Conservation (phyloP, 805 yeast genomes). For the Ogataea trehalophila region DNA sequence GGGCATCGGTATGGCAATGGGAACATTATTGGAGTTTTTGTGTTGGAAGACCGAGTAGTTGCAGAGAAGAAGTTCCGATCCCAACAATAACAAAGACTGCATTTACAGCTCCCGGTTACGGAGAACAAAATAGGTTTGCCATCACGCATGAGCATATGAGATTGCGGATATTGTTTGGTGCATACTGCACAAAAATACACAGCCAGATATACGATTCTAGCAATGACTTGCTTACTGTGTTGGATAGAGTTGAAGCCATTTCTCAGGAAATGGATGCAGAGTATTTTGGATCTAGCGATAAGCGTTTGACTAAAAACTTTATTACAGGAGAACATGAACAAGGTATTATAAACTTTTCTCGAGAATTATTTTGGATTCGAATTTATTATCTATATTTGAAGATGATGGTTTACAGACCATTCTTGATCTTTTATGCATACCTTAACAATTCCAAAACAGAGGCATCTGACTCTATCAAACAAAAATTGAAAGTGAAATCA, state of each 20-base stretch:
- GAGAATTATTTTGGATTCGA: conserved; percentile 27
- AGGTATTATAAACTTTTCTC: conserved; percentile 1
- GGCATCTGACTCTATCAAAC: conserved; percentile 8
- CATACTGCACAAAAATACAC: conserved; percentile 15
- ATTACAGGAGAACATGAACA: conserved; percentile 1
- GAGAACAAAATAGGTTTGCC: conserved; percentile 12
- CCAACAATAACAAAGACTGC: conserved; percentile 7
- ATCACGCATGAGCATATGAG: conserved; percentile 20
- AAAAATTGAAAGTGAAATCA: conserved; percentile 11
- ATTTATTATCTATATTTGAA: conserved; percentile 23
- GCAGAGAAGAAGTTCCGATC: conserved; percentile 10
- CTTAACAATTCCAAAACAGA: conserved; percentile 10
- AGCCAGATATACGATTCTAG: conserved; percentile 18
- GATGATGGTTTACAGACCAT: conserved; percentile 21
- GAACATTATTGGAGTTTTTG: conserved; percentile 25
- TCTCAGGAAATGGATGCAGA: conserved; percentile 15
- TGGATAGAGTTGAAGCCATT: conserved; percentile 14
- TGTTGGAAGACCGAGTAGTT: conserved; percentile 21
- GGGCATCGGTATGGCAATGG: conserved; percentile 22
- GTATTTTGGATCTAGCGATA: conserved; percentile 14
- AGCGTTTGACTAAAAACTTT: conserved; percentile 3
- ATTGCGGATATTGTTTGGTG: conserved; percentile 16
- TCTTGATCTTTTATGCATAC: conserved; percentile 21
- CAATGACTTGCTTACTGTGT: conserved; percentile 15
- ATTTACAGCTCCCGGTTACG: conserved; percentile 10